These are phyloP conservation scores for Stentor coeruleus DNA, from an alignment of 73 alveolate genomes.

Conservation along the genomic window DNA sequence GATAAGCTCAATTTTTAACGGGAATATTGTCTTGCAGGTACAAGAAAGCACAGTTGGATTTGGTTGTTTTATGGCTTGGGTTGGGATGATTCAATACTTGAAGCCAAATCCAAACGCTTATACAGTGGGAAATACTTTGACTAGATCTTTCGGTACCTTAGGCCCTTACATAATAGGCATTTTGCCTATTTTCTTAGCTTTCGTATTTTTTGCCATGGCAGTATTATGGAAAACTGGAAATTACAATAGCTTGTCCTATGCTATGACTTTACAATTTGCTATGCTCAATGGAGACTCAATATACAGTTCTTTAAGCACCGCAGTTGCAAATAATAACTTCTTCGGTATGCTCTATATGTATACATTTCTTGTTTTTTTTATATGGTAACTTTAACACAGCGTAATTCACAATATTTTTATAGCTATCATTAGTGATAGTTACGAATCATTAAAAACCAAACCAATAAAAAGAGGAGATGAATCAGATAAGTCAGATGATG, in stretches of 20 bases:
- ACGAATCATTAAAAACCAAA: background rate
- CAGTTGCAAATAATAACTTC: constrained; percentile 47
- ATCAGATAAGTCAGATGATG: background rate
- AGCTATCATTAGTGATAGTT: constrained; percentile 78
- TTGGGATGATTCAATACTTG: constrained; percentile 67
- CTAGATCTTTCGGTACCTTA: constrained; percentile 53
- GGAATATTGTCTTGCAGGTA: constrained; percentile 18
- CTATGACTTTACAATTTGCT: constrained; percentile 61
- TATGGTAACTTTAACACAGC: constrained; percentile 31
- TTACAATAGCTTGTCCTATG: constrained; percentile 53
- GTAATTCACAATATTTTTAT: constrained; percentile 72
- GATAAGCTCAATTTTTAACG: constrained; percentile 10
- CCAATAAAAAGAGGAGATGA: constrained; percentile 16
- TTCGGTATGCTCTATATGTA: constrained; percentile 65
- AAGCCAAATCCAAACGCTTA: constrained; percentile 18
- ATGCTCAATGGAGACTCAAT: constrained; percentile 83
- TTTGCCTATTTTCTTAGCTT: constrained; percentile 82
- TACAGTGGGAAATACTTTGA: constrained; percentile 53
- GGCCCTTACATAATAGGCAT: constrained; percentile 63
- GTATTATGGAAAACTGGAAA: constrained; percentile 76
- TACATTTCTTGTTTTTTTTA: constrained; percentile 61
- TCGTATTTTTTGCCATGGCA: constrained; percentile 79
- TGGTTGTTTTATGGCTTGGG: constrained; percentile 77
- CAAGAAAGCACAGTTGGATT: constrained; percentile 65
- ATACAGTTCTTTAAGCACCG: constrained; percentile 62